These are phyloP conservation scores for Xylaria acuta DNA, from an alignment of 495 filamentous ascomycete genomes.

Conservation along the genomic window DNA sequence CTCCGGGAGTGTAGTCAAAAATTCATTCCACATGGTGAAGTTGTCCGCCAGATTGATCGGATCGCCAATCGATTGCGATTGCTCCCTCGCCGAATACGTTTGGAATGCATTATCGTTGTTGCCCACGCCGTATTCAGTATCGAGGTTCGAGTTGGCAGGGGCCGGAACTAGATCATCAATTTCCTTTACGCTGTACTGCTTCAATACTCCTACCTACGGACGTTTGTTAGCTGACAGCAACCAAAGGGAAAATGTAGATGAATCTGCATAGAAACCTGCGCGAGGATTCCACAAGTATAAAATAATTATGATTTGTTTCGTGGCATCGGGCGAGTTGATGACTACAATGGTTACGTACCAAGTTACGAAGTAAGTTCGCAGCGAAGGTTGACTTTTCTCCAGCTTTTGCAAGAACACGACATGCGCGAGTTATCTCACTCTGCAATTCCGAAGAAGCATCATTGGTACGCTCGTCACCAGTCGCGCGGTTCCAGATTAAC, in stretches of 20 bases:
- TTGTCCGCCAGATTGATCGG: neutral
- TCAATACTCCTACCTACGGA: slow-evolving; percentile 12
- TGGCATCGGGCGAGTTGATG: neutral
- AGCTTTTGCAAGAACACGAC: slow-evolving; percentile 17
- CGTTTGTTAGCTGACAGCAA: slow-evolving; percentile 2
- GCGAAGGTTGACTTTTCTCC: slow-evolving; percentile 23
- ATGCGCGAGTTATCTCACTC: slow-evolving; percentile 14
- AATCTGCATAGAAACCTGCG: neutral
- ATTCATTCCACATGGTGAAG: slow-evolving; percentile 24
- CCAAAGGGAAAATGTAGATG: neutral
- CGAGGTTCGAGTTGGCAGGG: neutral
- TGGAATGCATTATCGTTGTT: neutral
- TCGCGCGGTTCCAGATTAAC: slow-evolving; percentile 1
- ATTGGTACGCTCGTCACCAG: neutral
- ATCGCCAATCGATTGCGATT: neutral
- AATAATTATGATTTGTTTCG: neutral
- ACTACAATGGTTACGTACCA: neutral
- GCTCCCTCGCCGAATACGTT: neutral
- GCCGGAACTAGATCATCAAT: slow-evolving; percentile 3
- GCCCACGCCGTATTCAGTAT: neutral
- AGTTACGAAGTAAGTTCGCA: slow-evolving; percentile 18
- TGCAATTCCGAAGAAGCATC: neutral
- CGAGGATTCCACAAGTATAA: neutral
- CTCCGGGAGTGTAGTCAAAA: slow-evolving; percentile 14
- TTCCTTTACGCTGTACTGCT: slow-evolving; percentile 19